phyloP scores from a whole-genome alignment of 305 asterid genomes.

The Solanum aculeatissimum region DNA sequence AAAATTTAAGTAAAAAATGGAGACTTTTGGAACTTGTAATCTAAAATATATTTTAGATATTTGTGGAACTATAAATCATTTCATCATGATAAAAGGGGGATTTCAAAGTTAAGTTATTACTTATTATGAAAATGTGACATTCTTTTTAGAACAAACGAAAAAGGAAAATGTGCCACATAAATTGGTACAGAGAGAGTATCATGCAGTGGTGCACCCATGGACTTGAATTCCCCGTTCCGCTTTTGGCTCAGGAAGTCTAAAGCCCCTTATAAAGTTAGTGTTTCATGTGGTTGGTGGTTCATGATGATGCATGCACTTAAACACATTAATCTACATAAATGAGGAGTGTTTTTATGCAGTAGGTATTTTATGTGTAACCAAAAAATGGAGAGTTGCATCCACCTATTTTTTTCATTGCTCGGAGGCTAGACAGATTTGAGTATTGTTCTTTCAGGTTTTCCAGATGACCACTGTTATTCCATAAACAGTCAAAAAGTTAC shows the following conservation, averaged over 20 bases:
- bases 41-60: neutral
- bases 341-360: neutral
- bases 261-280: neutral
- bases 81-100: too few relatives aligned
- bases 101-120: too few relatives aligned
- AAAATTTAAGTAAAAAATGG: neutral
- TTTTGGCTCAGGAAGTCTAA: neutral
- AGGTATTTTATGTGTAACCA: neutral
- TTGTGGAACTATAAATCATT: neutral
- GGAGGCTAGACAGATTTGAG: neutral
- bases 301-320: neutral
- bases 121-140: neutral
- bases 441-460: neutral
- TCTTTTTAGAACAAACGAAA: neutral
- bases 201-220: neutral
- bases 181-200: neutral
- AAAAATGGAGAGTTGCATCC: neutral
- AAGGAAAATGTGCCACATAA: neutral
- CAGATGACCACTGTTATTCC: neutral
- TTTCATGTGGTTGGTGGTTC: neutral
- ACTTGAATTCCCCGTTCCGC: neutral
- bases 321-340: neutral
- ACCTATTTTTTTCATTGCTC: neutral
- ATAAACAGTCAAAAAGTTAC: neutral
- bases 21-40: neutral